Conservation (phyloP, 805 yeast genomes). For the Wickerhamomyces bisporus region DNA sequence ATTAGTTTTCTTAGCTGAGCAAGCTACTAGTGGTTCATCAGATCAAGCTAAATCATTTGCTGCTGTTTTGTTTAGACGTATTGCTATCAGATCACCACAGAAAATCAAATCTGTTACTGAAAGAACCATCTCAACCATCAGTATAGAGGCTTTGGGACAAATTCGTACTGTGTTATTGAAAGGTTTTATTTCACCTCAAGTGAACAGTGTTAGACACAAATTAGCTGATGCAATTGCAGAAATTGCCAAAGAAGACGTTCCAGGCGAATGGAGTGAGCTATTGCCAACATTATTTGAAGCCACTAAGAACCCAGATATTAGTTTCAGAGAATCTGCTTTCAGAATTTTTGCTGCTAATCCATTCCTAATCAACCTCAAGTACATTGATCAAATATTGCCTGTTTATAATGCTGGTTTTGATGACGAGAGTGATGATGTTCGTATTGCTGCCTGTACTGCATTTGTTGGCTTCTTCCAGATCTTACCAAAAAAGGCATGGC, state of each 20-base stretch:
- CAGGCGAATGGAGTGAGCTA: slow-evolving; percentile 70
- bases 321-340: slow-evolving; percentile 84
- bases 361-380: slow-evolving; percentile 58
- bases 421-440: slow-evolving; percentile 74
- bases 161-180: slow-evolving; percentile 61
- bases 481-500: slow-evolving; percentile 77
- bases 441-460: slow-evolving; percentile 88
- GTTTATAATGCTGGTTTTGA: slow-evolving; percentile 77
- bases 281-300: slow-evolving; percentile 72
- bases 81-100: slow-evolving; percentile 76
- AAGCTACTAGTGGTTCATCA: slow-evolving; percentile 58
- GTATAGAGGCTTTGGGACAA: slow-evolving; percentile 51
- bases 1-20: slow-evolving; percentile 75
- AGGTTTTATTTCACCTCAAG: slow-evolving; percentile 67
- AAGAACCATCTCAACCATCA: slow-evolving; percentile 69
- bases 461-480: slow-evolving; percentile 85
- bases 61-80: slow-evolving; percentile 85
- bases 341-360: slow-evolving; percentile 87
- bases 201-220: slow-evolving; percentile 82
- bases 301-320: slow-evolving; percentile 46
- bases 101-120: slow-evolving; percentile 60
- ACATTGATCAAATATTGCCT: slow-evolving; percentile 52
- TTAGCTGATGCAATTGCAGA: slow-evolving; percentile 93
- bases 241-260: slow-evolving; percentile 65
- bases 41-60: slow-evolving; percentile 63